Evolutionary conservation across 768 basidiomycete genomes (phyloP), one percentile per base, ranked within the genome.

Genomic region (Paxillus ammoniavirescens): DNA sequence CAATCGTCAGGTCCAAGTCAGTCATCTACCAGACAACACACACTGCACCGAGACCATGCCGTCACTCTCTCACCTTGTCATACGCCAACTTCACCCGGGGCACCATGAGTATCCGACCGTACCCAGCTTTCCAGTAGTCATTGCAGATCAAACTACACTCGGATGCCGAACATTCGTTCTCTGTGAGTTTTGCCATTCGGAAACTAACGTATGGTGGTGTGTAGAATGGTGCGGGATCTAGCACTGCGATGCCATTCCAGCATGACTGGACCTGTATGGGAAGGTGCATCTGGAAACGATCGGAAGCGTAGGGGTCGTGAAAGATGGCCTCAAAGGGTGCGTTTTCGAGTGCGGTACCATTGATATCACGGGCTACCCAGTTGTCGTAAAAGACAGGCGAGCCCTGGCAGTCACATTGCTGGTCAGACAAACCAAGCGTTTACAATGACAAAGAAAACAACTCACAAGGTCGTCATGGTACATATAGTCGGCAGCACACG

Each of bases 401-500:
- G 13, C 84, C 82, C 82, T 83, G 47, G 3, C 4, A 50, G 9
- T 33, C 28, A 28, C 44, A 14, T 35, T 23, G 28, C 40, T 49
- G 13, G 37, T 53, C 49, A 57, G 51, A 46, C 17, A 18, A 42
- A 5, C 31, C 2, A 26, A 13, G 2, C 18, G 12, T 17, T 1
- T 2, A 28, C 53, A 21, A 42, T 5, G 31, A 37, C 12, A 15
- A 8, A 36, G 23, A 38, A 43, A 15, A 5, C 26, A 7, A 79
- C 84, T 61, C 60, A 84, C 89, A 58, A 98, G 89, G 44, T 96
- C 94, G 30, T 94, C 84, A 74, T 99, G 97, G 74, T 91, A 99
- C 93, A 99, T 98, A 75, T 99, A 99, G 68, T 99, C 96, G 1
- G 94, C 86, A 0, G 96, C 97, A 63, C 97, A 98, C 9, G 97